Conservation (phyloP, 805 yeast genomes). For the Lachancea quebecensis region DNA sequence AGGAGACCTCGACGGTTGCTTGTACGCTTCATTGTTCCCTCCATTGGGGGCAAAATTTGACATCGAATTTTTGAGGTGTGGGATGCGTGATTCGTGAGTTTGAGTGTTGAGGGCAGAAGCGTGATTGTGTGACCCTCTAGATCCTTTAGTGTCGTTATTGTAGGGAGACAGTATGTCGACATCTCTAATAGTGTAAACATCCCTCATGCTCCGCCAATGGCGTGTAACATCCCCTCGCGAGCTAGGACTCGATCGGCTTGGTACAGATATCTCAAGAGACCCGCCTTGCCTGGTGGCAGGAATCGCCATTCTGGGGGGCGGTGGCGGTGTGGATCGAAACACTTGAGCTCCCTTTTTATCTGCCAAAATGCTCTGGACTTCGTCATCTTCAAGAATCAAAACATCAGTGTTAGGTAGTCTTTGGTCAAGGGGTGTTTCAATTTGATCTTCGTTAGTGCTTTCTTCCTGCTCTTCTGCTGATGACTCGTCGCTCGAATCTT, state of each 20-base stretch:
- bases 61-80: constrained; percentile 21
- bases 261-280: constrained; percentile 61
- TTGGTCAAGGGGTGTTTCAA: constrained; percentile 1
- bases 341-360: constrained; percentile 32
- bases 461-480: constrained; percentile 29
- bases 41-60: constrained; percentile 19
- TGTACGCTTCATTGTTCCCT: background rate
- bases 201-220: constrained; percentile 13
- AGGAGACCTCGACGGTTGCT: background rate
- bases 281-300: constrained; percentile 78
- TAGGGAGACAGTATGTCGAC: constrained; percentile 20
- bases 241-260: constrained; percentile 3
- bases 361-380: constrained; percentile 30
- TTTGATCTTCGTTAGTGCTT: constrained; percentile 28
- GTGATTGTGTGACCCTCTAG: background rate
- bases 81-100: constrained; percentile 2
- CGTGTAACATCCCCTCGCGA: background rate
- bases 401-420: constrained; percentile 12
- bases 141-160: constrained; percentile 1
- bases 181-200: constrained; percentile 24
- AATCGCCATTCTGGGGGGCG: constrained; percentile 69
- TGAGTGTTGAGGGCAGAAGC: background rate
- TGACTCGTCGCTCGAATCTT: constrained; percentile 65
- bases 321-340: constrained; percentile 40
- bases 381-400: constrained; percentile 27